A percentile compares a stretch with the other conserved stretches of the same genome.
These are phyloP conservation scores for Fusarium sp. DNA, from an alignment of 2,329 filamentous ascomycete species.

Conservation along the genomic window DNA sequence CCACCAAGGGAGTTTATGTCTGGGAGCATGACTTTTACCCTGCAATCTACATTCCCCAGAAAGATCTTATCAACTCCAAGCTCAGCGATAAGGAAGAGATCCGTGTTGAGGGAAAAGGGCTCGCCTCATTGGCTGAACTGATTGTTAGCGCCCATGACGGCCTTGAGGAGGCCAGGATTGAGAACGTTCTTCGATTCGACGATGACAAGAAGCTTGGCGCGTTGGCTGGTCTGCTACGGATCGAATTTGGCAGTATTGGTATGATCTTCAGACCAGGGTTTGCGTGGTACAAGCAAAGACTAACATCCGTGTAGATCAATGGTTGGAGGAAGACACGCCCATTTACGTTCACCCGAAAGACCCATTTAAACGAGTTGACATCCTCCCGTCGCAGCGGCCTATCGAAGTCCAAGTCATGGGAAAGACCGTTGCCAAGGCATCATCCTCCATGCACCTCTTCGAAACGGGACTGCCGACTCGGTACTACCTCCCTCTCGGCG, in stretches of 20 bases:
- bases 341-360: conserved; percentile 71
- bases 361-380: conserved; percentile 70
- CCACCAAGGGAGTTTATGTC: conserved; percentile 49
- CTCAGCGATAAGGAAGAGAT: conserved; percentile 43
- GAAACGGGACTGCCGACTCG: conserved; percentile 67
- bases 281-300: neutral
- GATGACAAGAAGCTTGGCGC: conserved; percentile 49
- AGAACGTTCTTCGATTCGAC: conserved; percentile 51
- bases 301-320: conserved; percentile 45
- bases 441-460: conserved; percentile 60
- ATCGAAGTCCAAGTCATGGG: conserved; percentile 61
- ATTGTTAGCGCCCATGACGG: conserved; percentile 41
- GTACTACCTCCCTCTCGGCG: conserved; percentile 65
- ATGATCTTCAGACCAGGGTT: neutral
- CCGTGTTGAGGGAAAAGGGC: conserved; percentile 35
- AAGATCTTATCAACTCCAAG: conserved; percentile 44
- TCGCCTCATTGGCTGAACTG: conserved; percentile 46
- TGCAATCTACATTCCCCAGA: conserved; percentile 53
- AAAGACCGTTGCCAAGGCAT: conserved; percentile 55
- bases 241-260: conserved; percentile 51
- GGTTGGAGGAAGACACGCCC: conserved; percentile 64
- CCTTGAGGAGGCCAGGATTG: conserved; percentile 41
- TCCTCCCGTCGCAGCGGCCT: conserved; percentile 61
- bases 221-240: conserved; percentile 46
- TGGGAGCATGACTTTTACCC: conserved; percentile 60